Percentiles rank a stretch among this genome's conserved stretches.
phyloP scores from a whole-genome alignment of 106 monocot species.

The Dendrobium huoshanense region DNA sequence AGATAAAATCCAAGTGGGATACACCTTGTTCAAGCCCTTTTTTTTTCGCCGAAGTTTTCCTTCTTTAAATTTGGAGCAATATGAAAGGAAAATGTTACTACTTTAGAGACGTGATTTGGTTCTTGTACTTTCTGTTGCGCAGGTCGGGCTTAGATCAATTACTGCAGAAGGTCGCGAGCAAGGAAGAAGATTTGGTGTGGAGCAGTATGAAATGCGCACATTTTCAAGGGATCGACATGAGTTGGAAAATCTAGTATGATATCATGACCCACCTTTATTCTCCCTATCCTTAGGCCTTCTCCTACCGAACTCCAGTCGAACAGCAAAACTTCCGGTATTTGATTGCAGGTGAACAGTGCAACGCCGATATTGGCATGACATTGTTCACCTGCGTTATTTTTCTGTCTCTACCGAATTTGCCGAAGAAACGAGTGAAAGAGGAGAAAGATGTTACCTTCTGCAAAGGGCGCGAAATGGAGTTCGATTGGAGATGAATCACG shows the following conservation, averaged over 20 bases:
- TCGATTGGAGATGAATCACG: too few relatives aligned
- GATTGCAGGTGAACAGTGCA: too few relatives aligned
- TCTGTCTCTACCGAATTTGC: too few relatives aligned
- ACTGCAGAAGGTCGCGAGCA: slow-evolving; percentile 95
- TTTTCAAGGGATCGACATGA: slow-evolving; percentile 77
- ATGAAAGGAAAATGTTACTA: background rate
- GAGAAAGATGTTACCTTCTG: too few relatives aligned
- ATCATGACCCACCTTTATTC: background rate
- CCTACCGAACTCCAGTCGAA: too few relatives aligned
- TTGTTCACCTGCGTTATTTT: too few relatives aligned
- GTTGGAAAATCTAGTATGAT: slow-evolving; percentile 78
- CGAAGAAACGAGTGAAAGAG: too few relatives aligned
- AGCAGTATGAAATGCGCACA: slow-evolving; percentile 98
- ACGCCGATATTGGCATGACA: too few relatives aligned
- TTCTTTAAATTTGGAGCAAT: too few relatives aligned
- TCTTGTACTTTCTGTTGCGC: background rate
- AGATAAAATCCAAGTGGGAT: background rate
- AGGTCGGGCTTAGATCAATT: slow-evolving; percentile 97
- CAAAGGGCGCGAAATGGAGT: too few relatives aligned
- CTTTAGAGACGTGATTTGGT: background rate
- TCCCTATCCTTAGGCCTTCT: background rate
- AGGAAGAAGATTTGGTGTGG: slow-evolving; percentile 92
- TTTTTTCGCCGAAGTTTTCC: background rate
- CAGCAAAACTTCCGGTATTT: too few relatives aligned
- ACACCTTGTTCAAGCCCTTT: background rate